Evolutionary conservation across 352 stramenopile genomes (phyloP).

Genomic region (Globisporangium megalacanthum): DNA sequence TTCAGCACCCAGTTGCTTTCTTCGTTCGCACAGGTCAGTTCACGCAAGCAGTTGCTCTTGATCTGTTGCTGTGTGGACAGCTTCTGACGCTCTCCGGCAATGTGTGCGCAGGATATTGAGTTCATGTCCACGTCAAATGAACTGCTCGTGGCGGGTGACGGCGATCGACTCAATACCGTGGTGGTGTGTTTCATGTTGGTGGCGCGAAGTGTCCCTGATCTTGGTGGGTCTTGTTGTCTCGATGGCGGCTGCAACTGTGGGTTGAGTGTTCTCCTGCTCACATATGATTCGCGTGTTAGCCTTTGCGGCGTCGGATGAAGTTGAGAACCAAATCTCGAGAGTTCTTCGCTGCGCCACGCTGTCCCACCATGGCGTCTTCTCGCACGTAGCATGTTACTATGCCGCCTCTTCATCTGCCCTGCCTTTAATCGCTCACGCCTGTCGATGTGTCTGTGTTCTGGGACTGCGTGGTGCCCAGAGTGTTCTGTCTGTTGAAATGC

Average conservation of each 20-base stretch:
- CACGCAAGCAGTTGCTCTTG: too few relatives aligned
- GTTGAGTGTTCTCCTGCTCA: not conserved
- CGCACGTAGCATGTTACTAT: slow-evolving; percentile 22
- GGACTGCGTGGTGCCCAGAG: not conserved
- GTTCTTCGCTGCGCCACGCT: slow-evolving; percentile 26
- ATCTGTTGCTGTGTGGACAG: too few relatives aligned
- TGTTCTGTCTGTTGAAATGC: slow-evolving; percentile 36
- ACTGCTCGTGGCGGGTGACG: slow-evolving; percentile 15
- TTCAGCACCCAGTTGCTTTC: slow-evolving; percentile 60
- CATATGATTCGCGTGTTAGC: slow-evolving; percentile 13
- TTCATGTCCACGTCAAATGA: slow-evolving; percentile 23
- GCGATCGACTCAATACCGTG: slow-evolving; percentile 34
- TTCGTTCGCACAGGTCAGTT: slow-evolving; percentile 47
- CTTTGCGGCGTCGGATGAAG: slow-evolving; percentile 3
- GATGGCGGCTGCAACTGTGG: too few relatives aligned
- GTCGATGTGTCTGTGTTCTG: not conserved
- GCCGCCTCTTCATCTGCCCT: not conserved
- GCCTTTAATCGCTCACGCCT: not conserved
- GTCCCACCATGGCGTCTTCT: slow-evolving; percentile 27
- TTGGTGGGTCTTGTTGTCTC: slow-evolving; percentile 24
- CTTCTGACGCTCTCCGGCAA: too few relatives aligned
- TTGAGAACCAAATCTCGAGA: slow-evolving; percentile 19
- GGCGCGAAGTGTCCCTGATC: slow-evolving; percentile 32
- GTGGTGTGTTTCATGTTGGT: slow-evolving; percentile 57
- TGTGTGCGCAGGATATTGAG: slow-evolving; percentile 37